Evolutionary conservation across 164 flowering plant genomes (phyloP).

Genomic region (Tinospora cordifolia): DNA sequence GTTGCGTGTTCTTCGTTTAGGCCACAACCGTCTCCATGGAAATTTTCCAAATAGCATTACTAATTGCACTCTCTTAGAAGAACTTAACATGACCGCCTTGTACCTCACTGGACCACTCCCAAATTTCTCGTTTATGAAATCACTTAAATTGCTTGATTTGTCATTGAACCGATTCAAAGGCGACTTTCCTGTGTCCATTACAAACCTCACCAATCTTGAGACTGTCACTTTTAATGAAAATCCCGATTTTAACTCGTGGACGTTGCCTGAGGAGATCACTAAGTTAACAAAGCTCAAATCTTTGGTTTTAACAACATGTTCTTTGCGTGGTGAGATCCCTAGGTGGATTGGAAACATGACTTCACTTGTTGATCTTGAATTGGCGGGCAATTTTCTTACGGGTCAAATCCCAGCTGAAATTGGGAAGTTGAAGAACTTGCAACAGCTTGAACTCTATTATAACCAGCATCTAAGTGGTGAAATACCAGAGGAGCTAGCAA

Average conservation of each 20-base stretch:
- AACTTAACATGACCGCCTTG: constrained; percentile 38
- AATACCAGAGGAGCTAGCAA: constrained; percentile 77
- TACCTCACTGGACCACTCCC: constrained; percentile 50
- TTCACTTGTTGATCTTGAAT: constrained; percentile 61
- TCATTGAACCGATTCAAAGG: constrained; percentile 62
- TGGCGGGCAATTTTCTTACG: constrained; percentile 57
- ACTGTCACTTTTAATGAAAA: constrained; percentile 58
- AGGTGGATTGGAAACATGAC: constrained; percentile 67
- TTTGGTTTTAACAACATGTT: constrained; percentile 58
- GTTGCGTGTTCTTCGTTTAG: constrained; percentile 42
- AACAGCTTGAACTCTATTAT: constrained; percentile 68
- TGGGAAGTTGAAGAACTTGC: constrained; percentile 50
- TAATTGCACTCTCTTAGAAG: constrained; percentile 67
- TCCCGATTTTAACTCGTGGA: constrained; percentile 38
- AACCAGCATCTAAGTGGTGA: constrained; percentile 50
- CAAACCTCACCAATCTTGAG: constrained; percentile 69
- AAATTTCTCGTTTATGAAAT: constrained; percentile 44
- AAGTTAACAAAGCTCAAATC: constrained; percentile 39
- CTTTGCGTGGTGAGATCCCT: constrained; percentile 56
- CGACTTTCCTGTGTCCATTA: constrained; percentile 58
- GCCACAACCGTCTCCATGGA: constrained; percentile 42
- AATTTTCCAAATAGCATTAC: constrained; percentile 40
- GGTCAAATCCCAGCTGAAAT: constrained; percentile 65
- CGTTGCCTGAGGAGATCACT: constrained; percentile 47
- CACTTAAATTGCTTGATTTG: constrained; percentile 51